phyloP scores from a whole-genome alignment of 2,329 filamentous ascomycete species.

The Aulographum hederae region DNA sequence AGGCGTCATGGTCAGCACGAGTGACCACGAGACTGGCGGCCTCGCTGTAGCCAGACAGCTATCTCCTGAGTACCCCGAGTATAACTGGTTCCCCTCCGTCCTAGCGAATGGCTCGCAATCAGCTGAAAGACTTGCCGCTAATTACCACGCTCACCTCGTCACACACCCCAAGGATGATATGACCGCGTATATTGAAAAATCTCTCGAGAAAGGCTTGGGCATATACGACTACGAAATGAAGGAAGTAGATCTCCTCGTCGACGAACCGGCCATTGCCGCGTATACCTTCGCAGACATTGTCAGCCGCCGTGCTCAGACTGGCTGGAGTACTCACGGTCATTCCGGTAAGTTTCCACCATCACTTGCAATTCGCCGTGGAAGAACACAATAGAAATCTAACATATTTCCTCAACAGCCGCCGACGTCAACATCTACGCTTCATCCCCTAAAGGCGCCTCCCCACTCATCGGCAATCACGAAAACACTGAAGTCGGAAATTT shows the following conservation, averaged over 20 bases:
- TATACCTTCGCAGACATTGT: constrained; percentile 68
- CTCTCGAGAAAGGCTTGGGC: constrained; percentile 56
- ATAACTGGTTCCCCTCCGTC: constrained; percentile 66
- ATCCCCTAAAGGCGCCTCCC: constrained; percentile 40
- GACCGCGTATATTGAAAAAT: constrained; percentile 44
- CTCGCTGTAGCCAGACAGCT: constrained; percentile 62
- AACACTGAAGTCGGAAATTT: constrained; percentile 87
- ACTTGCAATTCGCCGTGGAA: background rate
- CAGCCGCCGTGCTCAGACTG: constrained; percentile 70
- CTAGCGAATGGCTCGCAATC: constrained; percentile 65
- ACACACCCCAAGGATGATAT: constrained; percentile 12
- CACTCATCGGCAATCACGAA: constrained; percentile 71
- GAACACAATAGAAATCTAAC: too few species aligned
- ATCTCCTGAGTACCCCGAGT: constrained; percentile 43
- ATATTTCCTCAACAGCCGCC: constrained; percentile 43
- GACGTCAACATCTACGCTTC: constrained; percentile 96
- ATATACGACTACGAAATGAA: constrained; percentile 52
- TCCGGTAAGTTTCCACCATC: constrained; percentile 20
- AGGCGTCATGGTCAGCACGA: constrained; percentile 72
- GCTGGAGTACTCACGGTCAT: constrained; percentile 91
- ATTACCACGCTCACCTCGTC: constrained; percentile 42
- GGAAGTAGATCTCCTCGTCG: constrained; percentile 51
- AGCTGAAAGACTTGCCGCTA: constrained; percentile 48
- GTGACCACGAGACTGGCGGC: constrained; percentile 92
- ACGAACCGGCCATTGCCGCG: constrained; percentile 35